These are phyloP conservation scores for Salisapilia sapeloensis DNA, from an alignment of 352 stramenopile species.

Conservation along the genomic window DNA sequence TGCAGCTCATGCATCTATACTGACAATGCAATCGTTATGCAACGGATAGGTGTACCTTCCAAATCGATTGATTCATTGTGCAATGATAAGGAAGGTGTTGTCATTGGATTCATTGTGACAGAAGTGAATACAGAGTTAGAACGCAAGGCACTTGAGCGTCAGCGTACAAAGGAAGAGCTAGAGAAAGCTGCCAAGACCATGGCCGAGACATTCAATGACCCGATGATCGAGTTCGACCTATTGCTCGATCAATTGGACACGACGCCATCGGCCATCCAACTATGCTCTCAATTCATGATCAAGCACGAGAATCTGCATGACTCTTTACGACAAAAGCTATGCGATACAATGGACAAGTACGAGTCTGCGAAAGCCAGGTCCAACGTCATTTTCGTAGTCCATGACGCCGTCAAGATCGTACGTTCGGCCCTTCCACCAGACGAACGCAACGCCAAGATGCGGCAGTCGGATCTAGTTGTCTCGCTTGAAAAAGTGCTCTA, in stretches of 20 bases:
- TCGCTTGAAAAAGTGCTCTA: conserved; percentile 57
- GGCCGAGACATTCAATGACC: conserved; percentile 61
- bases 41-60: conserved; percentile 35
- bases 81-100: conserved; percentile 62
- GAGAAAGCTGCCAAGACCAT: conserved; percentile 57
- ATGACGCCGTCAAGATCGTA: conserved; percentile 68
- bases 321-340: conserved; percentile 49
- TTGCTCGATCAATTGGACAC: conserved; percentile 72
- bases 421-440: conserved; percentile 48
- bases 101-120: conserved; percentile 79
- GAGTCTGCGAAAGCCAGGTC: conserved; percentile 43
- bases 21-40: conserved; percentile 1
- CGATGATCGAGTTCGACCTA: conserved; percentile 75
- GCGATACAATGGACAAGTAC: conserved; percentile 41
- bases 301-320: conserved; percentile 57
- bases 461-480: conserved; percentile 33
- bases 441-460: conserved; percentile 64
- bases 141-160: conserved; percentile 49
- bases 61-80: conserved; percentile 76
- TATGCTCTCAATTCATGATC: conserved; percentile 76
- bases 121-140: conserved; percentile 76
- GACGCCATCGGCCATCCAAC: conserved; percentile 70
- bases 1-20: not conserved
- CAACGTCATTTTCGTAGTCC: conserved; percentile 70
- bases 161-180: conserved; percentile 72